These are phyloP conservation scores for Huntiella savannae DNA, from an alignment of 2,329 filamentous ascomycete genomes.

Conservation along the genomic window DNA sequence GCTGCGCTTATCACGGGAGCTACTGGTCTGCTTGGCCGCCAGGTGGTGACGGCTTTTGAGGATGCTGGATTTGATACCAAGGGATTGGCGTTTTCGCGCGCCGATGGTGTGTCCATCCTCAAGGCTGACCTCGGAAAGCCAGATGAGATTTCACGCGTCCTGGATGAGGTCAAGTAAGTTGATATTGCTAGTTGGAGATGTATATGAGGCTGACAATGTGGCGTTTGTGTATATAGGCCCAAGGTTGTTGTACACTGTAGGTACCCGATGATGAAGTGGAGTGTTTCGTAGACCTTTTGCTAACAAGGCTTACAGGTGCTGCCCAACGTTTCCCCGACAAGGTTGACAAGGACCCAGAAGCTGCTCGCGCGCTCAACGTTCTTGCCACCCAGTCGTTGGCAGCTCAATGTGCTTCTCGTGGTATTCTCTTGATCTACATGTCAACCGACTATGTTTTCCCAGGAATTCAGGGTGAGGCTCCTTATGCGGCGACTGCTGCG, in stretches of 20 bases:
- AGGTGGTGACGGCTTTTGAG: conserved; percentile 41
- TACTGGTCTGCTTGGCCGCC: conserved; percentile 63
- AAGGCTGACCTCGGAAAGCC: conserved; percentile 34
- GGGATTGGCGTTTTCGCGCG: conserved; percentile 56
- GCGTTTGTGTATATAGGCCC: conserved; percentile 33
- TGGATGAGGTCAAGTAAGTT: conserved; percentile 37
- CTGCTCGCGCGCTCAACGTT: conserved; percentile 56
- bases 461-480: conserved; percentile 58
- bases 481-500: conserved; percentile 47
- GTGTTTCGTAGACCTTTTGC: background rate
- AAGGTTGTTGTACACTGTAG: conserved; percentile 65
- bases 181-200: background rate
- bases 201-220: background rate
- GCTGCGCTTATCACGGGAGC: conserved; percentile 62
- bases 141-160: conserved; percentile 26
- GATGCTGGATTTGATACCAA: conserved; percentile 40
- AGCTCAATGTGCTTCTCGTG: conserved; percentile 39
- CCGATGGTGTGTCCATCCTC: conserved; percentile 48
- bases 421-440: conserved; percentile 53
- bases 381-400: conserved; percentile 50
- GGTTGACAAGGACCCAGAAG: conserved; percentile 61
- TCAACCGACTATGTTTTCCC: conserved; percentile 71
- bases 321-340: conserved; percentile 78
- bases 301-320: conserved; percentile 35
- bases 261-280: conserved; percentile 15